Conservation (phyloP, 1,284 basidiomycete genomes). For the Cutaneotrichosporon sp. region DNA sequence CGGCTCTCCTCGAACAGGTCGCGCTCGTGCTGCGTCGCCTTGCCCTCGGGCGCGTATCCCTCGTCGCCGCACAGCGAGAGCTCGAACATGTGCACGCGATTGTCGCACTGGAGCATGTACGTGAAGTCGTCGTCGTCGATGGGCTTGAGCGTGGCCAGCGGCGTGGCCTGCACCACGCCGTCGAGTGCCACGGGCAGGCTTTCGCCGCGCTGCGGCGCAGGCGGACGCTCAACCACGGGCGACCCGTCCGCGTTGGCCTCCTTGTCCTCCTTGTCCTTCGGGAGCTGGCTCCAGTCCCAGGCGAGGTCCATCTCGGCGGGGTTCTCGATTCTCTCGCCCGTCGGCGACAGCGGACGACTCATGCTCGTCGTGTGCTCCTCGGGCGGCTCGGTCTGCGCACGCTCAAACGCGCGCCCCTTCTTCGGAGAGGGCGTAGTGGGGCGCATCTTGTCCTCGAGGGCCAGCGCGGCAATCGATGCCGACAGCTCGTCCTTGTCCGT, state of each 20-base stretch:
- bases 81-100: constrained; percentile 56
- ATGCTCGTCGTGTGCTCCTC: constrained; percentile 1
- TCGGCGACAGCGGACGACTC: constrained; percentile 22
- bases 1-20: constrained; percentile 53
- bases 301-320: constrained; percentile 42
- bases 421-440: constrained; percentile 7
- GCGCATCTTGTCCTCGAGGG: constrained; percentile 14
- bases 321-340: constrained; percentile 5
- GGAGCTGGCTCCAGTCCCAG: constrained; percentile 46
- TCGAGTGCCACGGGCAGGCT: constrained; percentile 13
- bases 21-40: constrained; percentile 36
- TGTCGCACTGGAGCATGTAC: constrained; percentile 55
- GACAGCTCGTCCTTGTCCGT: constrained; percentile 5
- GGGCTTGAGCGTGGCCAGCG: constrained; percentile 44
- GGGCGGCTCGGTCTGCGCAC: constrained; percentile 23
- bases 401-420: constrained; percentile 13
- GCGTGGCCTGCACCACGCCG: not conserved
- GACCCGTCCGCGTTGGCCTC: not conserved
- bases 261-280: constrained; percentile 18
- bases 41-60: constrained; percentile 34
- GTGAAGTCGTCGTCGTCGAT: constrained; percentile 55
- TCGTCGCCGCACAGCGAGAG: constrained; percentile 52
- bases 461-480: constrained; percentile 17
- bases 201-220: constrained; percentile 11
- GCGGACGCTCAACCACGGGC: not conserved